Evolutionary conservation across 352 stramenopile genomes (phyloP), one percentile per base, ranked within the genome.

Genomic region (Globisporangium radiosum): DNA sequence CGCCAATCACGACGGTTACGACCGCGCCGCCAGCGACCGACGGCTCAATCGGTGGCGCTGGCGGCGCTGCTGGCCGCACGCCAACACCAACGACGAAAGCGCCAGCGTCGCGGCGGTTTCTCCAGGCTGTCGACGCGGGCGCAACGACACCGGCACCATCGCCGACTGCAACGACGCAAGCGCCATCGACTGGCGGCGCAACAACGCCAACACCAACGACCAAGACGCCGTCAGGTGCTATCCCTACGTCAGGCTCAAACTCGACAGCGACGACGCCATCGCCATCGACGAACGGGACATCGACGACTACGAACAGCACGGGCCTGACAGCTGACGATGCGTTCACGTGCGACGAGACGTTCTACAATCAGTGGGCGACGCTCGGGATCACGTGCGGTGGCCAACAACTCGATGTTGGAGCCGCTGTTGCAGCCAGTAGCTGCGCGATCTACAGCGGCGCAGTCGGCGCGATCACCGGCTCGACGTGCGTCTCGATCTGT

Each of bases 361-460:
- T 94, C 58, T 94, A 94, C 76, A 81, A 69, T 44, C 59, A 80
- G 62, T 94, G 85, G 85, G 57, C 84, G 56, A 85, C 69, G 15
- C 66, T 87, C 14, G 78, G 79, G 2, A 68, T 94, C 53, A 90
- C 62, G 36, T 94, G 85, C 57, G 73, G 70, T 19, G 67, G 69
- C 8, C 48, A 58, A 0, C 64, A 64, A 17, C 62, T 94, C 48
- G 64, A 92, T 48, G 75, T 90, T 8, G 62, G 66, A 11, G 68
- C 67, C 19, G 85, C 81, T 4, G 75, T 87, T 8, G 66, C 69
- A 1, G 71, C 76, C 0, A 75, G 70, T 4, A 78, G 68, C 56
- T 94, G 84, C 36, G 76, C 82, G 47, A 89, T 94, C 60, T 94
- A 94, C 76, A 89, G 80, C 45, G 81, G 81, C n/a, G 62, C 62